Evolutionary conservation across 1,284 basidiomycete genomes (phyloP), one percentile per base, ranked within the genome.

Genomic region (Cutaneotrichosporon curvatum): DNA sequence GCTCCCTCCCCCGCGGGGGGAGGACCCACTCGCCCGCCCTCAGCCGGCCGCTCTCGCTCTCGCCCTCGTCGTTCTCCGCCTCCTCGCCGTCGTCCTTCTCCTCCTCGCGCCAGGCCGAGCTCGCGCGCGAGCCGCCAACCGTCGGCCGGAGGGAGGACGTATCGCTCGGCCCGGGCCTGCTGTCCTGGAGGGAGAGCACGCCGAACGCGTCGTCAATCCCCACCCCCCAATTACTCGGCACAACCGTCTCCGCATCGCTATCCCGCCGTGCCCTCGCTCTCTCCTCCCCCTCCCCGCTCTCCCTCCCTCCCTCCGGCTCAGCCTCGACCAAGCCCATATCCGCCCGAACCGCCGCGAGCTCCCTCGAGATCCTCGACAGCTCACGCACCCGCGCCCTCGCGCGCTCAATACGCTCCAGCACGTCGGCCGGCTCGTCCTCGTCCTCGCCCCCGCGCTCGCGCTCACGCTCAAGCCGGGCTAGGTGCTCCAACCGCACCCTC

Each of bases 191-290:
- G 8, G 25, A 28, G 8, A 28, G 7, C 12, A 12, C 25, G 8
- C 21, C 31, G 12, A 32, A 12, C 28, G 22, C 21, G 30, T 32
- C 18, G 14, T 37, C 36, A 16, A n/a, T 22, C 5, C 20, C 11
- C 25, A n/a, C 23, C 5, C 20, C 11, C 45, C 38, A 47, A 20
- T 43, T 43, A 4, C 33, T 14, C 4, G 47, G 47, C 8, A 48
- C 47, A 20, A 48, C 44, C 3, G 47, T 50, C 19, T 48, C 50
- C 14, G 45, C 37, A 32, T 49, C 51, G 14, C 38, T 44, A 5
- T 28, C 37, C 19, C 31, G 47, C 14, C 36, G 40, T 19, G 40
- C 10, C 11, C 30, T 28, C 25, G 25, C 25, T 28, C 25, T 28
- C 25, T 11, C 21, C 40, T 16, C 11, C 28, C 12, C 15, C 19